Evolutionary conservation across 1,284 basidiomycete species (phyloP).

Genomic region (Ceratobasidium sp.): DNA sequence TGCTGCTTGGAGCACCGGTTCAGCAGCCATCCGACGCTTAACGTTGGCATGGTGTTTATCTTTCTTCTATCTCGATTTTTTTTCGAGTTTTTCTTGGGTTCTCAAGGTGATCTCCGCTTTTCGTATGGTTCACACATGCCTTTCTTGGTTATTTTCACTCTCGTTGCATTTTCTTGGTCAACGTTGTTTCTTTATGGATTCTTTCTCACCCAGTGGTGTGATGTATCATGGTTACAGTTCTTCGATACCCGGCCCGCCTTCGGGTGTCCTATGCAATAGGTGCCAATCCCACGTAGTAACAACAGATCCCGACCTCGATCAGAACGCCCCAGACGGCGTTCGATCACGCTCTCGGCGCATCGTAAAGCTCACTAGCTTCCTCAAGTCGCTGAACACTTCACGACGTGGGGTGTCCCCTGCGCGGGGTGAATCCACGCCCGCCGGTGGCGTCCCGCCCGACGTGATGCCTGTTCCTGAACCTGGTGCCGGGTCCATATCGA

Average conservation of each 20-base stretch:
- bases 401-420: conserved; percentile 51
- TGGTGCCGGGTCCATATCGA: conserved; percentile 88
- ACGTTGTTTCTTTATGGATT: background rate
- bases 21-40: conserved; percentile 14
- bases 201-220: background rate
- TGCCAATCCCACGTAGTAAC: background rate
- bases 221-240: conserved; percentile 38
- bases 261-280: conserved; percentile 5
- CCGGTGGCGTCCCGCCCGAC: conserved; percentile 59
- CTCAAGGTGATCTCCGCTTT: conserved; percentile 1
- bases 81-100: conserved; percentile 2
- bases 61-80: background rate
- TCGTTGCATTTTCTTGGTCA: conserved; percentile 18
- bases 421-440: conserved; percentile 57
- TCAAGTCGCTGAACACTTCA: conserved; percentile 84
- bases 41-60: conserved; percentile 13
- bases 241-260: conserved; percentile 1
- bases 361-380: conserved; percentile 84
- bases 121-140: background rate
- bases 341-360: conserved; percentile 64
- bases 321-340: conserved; percentile 13
- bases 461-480: conserved; percentile 56
- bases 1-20: background rate
- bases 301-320: conserved; percentile 16
- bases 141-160: conserved; percentile 24